Evolutionary conservation across 139 green algal genomes (phyloP), one percentile per base, ranked within the genome.

Genomic region (Haematococcus lacustris): DNA sequence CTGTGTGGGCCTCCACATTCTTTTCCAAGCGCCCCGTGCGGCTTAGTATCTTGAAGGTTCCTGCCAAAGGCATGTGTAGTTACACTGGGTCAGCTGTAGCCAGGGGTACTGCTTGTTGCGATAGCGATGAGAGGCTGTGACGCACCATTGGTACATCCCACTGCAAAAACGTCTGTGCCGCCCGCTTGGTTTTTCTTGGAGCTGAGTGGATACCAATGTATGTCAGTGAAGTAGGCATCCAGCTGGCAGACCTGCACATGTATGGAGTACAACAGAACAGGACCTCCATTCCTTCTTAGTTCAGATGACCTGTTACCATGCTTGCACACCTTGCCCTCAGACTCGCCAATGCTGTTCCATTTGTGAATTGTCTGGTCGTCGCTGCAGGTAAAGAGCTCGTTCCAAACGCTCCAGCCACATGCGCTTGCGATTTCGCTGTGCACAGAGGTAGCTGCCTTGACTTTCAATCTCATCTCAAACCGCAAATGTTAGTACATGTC

Each of bases 71-170:
- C 4, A 25, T 21, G 7, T 7, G 4, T 23, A 71, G 66, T 1
- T 30, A 71, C 28, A 21, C 9, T 30, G 74, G 3, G 26, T 25
- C 65, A 38, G 71, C 63, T 32, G 50, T 32, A 38, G 66, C 71
- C 9, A 25, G 9, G 38, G 23, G 28, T 38, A n/a, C 30, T 60
- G 50, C 47, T 43, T 30, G 51, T 21, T 57, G 13, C 17, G 21
- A n/a, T n/a, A 57, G 17, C 47, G 17, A 57, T 65, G 28, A 65
- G 23, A 13, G 57, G 21, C 21, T 65, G 57, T 33, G 37, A 17
- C 76, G 66, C 68, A 90, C 88, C 88, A 73, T 91, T 86, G n/a
- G 87, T 88, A 60, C 80, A 90, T 13, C 77, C 71, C n/a, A 90
- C 71, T 25, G 82, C 88, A 53, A 91, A 82, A 1, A 87, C 72